phyloP scores from a whole-genome alignment of 257 asterid species.

The Hygrophila difformis region DNA sequence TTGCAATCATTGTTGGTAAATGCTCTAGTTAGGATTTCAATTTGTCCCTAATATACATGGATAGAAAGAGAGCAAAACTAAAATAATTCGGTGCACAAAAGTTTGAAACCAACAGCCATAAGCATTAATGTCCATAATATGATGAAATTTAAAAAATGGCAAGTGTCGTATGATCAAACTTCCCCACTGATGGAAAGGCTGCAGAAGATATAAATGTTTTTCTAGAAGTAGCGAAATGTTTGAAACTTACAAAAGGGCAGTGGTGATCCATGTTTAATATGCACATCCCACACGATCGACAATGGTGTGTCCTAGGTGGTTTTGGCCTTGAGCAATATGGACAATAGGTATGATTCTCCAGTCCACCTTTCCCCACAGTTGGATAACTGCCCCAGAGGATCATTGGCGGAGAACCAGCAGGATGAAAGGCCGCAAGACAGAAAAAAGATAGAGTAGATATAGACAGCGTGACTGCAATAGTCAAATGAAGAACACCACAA shows the following conservation, averaged over 20 bases:
- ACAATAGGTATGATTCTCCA: constrained; percentile 75
- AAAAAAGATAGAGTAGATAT: constrained; percentile 52
- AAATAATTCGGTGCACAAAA: too few relatives aligned
- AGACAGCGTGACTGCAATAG: constrained; percentile 37
- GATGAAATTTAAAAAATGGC: too few relatives aligned
- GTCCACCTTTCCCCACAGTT: constrained; percentile 86
- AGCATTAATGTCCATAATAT: background rate
- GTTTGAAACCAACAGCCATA: background rate
- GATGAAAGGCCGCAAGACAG: constrained; percentile 57
- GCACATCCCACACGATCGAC: constrained; percentile 88
- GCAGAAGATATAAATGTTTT: constrained; percentile 1
- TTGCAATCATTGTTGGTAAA: background rate
- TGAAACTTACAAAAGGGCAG: constrained; percentile 89
- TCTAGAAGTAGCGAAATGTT: background rate
- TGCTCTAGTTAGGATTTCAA: background rate
- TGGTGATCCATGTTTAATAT: constrained; percentile 96
- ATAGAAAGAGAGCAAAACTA: too few relatives aligned
- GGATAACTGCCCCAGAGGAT: constrained; percentile 96
- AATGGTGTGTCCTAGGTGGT: constrained; percentile 81
- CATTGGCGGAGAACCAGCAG: constrained; percentile 76
- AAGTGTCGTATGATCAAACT: background rate
- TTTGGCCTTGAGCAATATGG: constrained; percentile 79
- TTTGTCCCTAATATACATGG: too few relatives aligned
- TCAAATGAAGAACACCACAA: constrained; percentile 41
- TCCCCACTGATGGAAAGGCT: constrained; percentile 6